Evolutionary conservation across 495 filamentous ascomycete genomes (phyloP), one percentile per base, ranked within the genome.

Genomic region (Aspergillus conjunctus): DNA sequence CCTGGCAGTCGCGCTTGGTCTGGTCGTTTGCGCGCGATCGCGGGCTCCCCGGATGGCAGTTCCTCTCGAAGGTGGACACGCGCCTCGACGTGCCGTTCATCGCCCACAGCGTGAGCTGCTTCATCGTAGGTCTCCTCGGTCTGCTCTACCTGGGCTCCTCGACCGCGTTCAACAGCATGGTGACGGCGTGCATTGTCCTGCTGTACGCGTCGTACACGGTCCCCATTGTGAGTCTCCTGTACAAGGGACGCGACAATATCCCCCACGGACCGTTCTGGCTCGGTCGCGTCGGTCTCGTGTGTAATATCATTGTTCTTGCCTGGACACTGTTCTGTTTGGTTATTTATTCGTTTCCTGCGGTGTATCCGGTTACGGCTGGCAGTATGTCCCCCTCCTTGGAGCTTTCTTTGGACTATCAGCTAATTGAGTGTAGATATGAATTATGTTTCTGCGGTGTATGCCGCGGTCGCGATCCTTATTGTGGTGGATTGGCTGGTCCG

Each of bases 381-480:
- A 54, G 55, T 59, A 51, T 31, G 61, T 58, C 12, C 21, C 12
- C 4, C 41, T 10, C 12, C 30, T 2, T 39, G 30, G 4, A 1
- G 8, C 4, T 31, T 39, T 21, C 0, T 32, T 6, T 5, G 50
- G 17, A 34, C 2, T 26, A 33, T 31, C 17, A 17, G 17, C 37
- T 41, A 41, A 41, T n/a, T 12, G 0, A 11, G 7, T 5, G 0
- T 33, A 63, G 60, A 57, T 45, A 84, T 84, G 81, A 84, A 83
- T 54, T 84, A 84, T 48, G 78, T 81, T n/a, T 77, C 71, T 15
- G 80, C 71, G 8, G 79, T 83, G 4, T 83, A 82, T 45, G 77
- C 48, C 7, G 73, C 78, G 26, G 73, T 81, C 8, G 66, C 74
- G 31, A 7, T 66, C 12, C 66, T 83, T 34, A 71, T 77, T 10